Evolutionary conservation across 73 alveolate species (phyloP), one percentile per base, ranked within the genome.

Genomic region (Paramecium bursaria): DNA sequence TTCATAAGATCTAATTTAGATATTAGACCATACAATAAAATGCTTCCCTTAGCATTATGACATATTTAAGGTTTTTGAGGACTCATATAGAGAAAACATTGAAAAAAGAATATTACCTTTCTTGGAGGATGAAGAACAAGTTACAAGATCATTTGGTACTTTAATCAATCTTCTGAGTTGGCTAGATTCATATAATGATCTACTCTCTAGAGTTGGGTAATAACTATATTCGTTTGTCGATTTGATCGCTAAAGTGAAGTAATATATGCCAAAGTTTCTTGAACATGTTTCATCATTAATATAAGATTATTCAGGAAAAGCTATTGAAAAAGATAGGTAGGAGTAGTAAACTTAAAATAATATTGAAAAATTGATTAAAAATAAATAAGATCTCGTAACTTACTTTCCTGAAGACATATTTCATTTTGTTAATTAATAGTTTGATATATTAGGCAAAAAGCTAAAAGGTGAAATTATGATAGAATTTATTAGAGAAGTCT

Each of bases 371-470:
- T 47, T 67, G 17, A 67, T 67, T 39, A 67, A 7, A 67, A 14
- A 42, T 19, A 67, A 67, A 42, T 19, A 42, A 35, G 82, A 67
- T 35, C 27, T 67, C 14, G 23, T 67, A 39, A 39, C 82, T 3
- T 67, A 67, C 46, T 67, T 67, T 25, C 82, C 82, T 30, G 82
- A 67, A 42, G 82, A 67, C 27, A 67, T 67, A 0, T 67, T 67
- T 25, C 82, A 67, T 10, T 67, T 67, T 42, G 33, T 67, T 14
- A 67, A 67, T 67, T 42, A 67, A 67, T 42, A 67, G 44, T 42
- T 67, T 30, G 82, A 67, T 35, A 31, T 67, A 39, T 17, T 67
- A 0, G 55, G 60, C 44, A 53, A 53, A 35, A 67, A 67, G 17
- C 51, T 67, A 1, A 67, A 67, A 10, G 82, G 82, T 39, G 82